Evolutionary conservation across 2,329 filamentous ascomycete genomes (phyloP), one percentile per base, ranked within the genome.

Genomic region (Leptodontidium sp.): DNA sequence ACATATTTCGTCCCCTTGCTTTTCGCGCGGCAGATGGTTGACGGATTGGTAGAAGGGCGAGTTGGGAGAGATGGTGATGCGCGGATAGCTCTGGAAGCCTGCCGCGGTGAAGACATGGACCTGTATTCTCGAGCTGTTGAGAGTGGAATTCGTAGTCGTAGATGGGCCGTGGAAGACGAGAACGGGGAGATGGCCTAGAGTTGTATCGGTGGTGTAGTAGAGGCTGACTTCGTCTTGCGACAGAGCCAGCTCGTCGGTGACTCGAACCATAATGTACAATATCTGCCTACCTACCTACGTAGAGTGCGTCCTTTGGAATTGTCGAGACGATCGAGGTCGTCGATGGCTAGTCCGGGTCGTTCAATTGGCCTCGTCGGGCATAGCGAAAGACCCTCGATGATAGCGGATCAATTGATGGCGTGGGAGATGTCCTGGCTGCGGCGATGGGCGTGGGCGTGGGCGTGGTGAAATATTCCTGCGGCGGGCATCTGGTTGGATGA

Each of bases 1-100:
- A 81, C 92, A 97, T 72, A 97, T 86, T 80, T 98, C 95, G 79
- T 98, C 95, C 76, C 95, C 95, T 83, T 98, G 96, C 80, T 94
- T 94, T 79, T 98, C 95, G 78, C 94, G 91, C 52, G 96, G 94
- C 53, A 99, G 87, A 79, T 94, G 90, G 78, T 93, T 90, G 79
- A 99, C 96, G 65, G 94, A 95, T 73, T 90, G 88, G 81, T 98
- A 98, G 77, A 97, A 91, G 63, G 93, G 90, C 58, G 95, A 97
- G 77, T 92, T 97, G 55, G 96, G 96, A 29, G 95, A 97, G 73
- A 98, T 91, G 70, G 95, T 97, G 74, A 99, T 89, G 76, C 95
- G 93, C 69, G 93, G 90, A 79, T 95, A 99, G 75, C 92, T 95
- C 78, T 93, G 91, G 75, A 97, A 91, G 73, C 96, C 96, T 72